Evolutionary conservation across 257 asterid genomes (phyloP).

Genomic region (Fraxinus excelsior): DNA sequence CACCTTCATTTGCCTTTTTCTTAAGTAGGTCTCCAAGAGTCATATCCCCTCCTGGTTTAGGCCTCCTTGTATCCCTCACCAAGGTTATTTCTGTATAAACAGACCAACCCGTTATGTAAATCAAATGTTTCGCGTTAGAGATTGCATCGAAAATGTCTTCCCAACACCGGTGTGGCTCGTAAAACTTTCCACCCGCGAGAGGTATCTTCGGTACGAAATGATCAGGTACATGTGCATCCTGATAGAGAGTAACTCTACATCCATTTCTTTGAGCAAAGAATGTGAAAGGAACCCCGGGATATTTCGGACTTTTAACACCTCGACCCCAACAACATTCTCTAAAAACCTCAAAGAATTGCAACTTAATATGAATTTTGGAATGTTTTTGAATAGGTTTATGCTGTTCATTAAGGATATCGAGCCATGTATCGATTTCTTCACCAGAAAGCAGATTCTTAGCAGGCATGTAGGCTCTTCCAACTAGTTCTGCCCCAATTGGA

Average conservation of each 20-base stretch:
- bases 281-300: constrained; percentile 66
- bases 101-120: constrained; percentile 77
- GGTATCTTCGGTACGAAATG: constrained; percentile 59
- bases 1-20: constrained; percentile 68
- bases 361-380: constrained; percentile 48
- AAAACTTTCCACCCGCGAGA: constrained; percentile 53
- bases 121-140: constrained; percentile 49
- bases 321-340: constrained; percentile 43
- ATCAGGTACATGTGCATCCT: constrained; percentile 68
- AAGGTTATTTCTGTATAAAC: constrained; percentile 59
- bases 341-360: constrained; percentile 46
- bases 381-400: constrained; percentile 35
- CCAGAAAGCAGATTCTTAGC: constrained; percentile 28
- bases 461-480: constrained; percentile 45
- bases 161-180: constrained; percentile 73
- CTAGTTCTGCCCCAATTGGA: constrained; percentile 45
- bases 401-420: constrained; percentile 28
- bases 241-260: constrained; percentile 62
- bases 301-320: constrained; percentile 44
- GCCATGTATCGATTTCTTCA: constrained; percentile 47
- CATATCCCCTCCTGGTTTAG: constrained; percentile 57
- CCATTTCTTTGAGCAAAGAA: constrained; percentile 56
- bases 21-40: constrained; percentile 63
- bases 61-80: constrained; percentile 52
- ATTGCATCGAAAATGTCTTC: constrained; percentile 67